phyloP scores from a whole-genome alignment of 495 filamentous ascomycete genomes.

The Penicillium cataractarum region DNA sequence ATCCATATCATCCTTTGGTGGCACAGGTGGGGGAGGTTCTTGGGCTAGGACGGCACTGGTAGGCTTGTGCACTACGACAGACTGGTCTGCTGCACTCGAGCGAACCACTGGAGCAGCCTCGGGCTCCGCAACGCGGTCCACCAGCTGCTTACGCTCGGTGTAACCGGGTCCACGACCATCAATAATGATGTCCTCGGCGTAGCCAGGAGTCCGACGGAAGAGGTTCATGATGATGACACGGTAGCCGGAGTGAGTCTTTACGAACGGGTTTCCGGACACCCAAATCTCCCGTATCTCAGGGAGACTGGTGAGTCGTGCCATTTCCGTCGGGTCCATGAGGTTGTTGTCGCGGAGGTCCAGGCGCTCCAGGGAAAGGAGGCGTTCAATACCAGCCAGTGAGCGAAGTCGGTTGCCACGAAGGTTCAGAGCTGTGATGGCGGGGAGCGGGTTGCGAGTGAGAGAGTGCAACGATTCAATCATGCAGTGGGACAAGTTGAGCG shows the following conservation, averaged over 20 bases:
- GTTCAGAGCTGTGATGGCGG: slow-evolving; percentile 91
- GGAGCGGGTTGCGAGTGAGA: slow-evolving; percentile 80
- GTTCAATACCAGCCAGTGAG: slow-evolving; percentile 89
- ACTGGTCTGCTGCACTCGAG: slow-evolving; percentile 57
- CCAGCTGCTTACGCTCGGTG: slow-evolving; percentile 78
- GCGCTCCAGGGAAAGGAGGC: slow-evolving; percentile 82
- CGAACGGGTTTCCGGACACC: slow-evolving; percentile 87
- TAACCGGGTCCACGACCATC: slow-evolving; percentile 80
- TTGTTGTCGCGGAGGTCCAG: slow-evolving; percentile 92
- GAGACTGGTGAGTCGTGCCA: slow-evolving; percentile 85
- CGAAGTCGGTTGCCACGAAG: slow-evolving; percentile 85
- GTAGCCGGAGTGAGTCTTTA: slow-evolving; percentile 81
- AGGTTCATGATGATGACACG: slow-evolving; percentile 93
- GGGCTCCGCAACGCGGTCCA: slow-evolving; percentile 78
- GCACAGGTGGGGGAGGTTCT: slow-evolving; percentile 7
- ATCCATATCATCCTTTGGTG: neutral
- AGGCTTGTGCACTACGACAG: slow-evolving; percentile 65
- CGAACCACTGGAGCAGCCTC: slow-evolving; percentile 77
- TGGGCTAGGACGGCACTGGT: slow-evolving; percentile 19
- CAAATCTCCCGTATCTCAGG: slow-evolving; percentile 92
- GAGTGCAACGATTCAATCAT: slow-evolving; percentile 97
- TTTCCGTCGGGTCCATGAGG: slow-evolving; percentile 84
- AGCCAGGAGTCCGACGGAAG: slow-evolving; percentile 90
- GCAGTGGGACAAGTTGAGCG: slow-evolving; percentile 90
- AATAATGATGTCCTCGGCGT: slow-evolving; percentile 86